phyloP scores from a whole-genome alignment of 306 rosid genomes.

The Trichosanthes truncata region DNA sequence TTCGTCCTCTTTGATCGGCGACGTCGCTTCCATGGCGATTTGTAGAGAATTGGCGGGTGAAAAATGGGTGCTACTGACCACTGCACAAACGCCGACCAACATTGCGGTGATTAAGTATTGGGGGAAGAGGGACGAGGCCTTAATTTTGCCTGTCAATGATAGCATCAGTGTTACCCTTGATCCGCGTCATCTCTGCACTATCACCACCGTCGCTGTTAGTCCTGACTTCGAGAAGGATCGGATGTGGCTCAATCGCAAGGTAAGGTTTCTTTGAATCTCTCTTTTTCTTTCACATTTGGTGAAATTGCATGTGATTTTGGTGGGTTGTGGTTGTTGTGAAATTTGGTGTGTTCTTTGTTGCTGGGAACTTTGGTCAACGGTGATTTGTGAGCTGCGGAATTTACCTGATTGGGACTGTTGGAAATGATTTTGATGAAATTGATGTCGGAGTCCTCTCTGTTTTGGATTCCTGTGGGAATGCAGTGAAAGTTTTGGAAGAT shows the following conservation, averaged over 20 bases:
- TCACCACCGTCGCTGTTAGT: conserved; percentile 91
- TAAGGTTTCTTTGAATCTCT: background rate
- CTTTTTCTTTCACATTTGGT: background rate
- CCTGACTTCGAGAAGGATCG: conserved; percentile 72
- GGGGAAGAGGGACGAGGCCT: conserved; percentile 89
- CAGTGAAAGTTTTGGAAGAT: background rate
- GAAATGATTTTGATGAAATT: background rate
- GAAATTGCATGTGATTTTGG: background rate
- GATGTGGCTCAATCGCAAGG: conserved; percentile 98
- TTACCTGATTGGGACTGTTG: background rate
- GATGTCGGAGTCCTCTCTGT: background rate
- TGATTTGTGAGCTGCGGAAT: background rate
- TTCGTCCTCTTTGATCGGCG: too few species aligned
- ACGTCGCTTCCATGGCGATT: background rate
- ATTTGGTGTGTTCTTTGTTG: background rate
- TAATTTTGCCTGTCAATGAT: conserved; percentile 83
- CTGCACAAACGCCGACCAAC: conserved; percentile 95
- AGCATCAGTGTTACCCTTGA: conserved; percentile 96
- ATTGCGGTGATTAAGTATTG: conserved; percentile 96
- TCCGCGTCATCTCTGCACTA: conserved; percentile 83
- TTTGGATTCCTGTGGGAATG: background rate
- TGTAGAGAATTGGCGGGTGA: conserved; percentile 33
- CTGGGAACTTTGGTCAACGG: conserved; percentile 1
- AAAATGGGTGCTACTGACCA: conserved; percentile 69
- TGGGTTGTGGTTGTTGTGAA: background rate